phyloP scores from a whole-genome alignment of 140 eudicot species.

The Erigeron philadelphicus region DNA sequence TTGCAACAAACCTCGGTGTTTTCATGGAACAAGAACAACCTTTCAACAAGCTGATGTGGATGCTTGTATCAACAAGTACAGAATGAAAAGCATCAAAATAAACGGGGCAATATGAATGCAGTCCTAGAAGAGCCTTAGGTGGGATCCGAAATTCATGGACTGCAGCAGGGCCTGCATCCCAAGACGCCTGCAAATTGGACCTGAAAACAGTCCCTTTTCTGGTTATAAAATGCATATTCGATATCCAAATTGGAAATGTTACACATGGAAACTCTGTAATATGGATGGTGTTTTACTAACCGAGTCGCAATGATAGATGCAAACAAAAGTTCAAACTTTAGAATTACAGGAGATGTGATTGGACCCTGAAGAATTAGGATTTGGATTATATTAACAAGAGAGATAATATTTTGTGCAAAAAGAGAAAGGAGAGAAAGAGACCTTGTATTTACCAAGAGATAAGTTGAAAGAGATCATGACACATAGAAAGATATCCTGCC shows the following conservation, averaged over 20 bases:
- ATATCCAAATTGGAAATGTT: constrained; percentile 13
- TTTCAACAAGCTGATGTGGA: constrained; percentile 73
- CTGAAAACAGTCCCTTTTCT: constrained; percentile 44
- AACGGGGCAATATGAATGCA: constrained; percentile 93
- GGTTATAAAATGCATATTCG: neutral
- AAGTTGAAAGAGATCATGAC: constrained; percentile 84
- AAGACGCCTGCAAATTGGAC: constrained; percentile 56
- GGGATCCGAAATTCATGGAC: constrained; percentile 89
- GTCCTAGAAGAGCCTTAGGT: constrained; percentile 85
- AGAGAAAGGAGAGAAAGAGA: constrained; percentile 27
- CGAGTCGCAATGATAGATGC: constrained; percentile 62
- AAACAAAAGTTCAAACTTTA: constrained; percentile 85
- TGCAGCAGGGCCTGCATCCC: constrained; percentile 71
- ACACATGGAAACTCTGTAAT: neutral
- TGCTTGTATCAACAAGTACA: constrained; percentile 71
- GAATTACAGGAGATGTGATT: constrained; percentile 66
- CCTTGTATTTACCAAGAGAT: constrained; percentile 66
- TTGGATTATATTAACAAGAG: neutral
- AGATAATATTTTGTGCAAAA: neutral
- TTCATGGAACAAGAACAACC: constrained; percentile 50
- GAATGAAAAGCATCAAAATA: constrained; percentile 92
- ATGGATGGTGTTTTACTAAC: constrained; percentile 36
- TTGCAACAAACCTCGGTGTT: constrained; percentile 64
- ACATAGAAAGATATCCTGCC: constrained; percentile 82
- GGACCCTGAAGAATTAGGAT: constrained; percentile 49